phyloP scores from a whole-genome alignment of 768 basidiomycete genomes.

The Naganishia onofrii region DNA sequence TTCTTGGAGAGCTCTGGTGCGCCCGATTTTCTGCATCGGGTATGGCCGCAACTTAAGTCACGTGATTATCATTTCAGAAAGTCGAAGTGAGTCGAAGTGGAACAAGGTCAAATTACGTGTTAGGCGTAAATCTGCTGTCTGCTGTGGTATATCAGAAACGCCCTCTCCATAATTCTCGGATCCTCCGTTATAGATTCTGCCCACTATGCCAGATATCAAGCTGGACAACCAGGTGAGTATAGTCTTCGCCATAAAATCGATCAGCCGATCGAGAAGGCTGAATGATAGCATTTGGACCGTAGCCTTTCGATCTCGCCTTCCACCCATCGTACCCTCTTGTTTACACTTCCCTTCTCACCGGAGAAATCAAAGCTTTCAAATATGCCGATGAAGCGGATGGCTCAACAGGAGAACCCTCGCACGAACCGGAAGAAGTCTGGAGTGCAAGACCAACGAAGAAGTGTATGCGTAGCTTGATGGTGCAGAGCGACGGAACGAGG shows the following conservation, averaged over 20 bases:
- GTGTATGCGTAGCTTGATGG: conserved; percentile 72
- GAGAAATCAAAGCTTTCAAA: conserved; percentile 73
- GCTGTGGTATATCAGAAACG: too few relatives aligned
- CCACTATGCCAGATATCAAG: conserved; percentile 47
- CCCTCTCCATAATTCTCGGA: too few relatives aligned
- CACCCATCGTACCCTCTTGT: conserved; percentile 72
- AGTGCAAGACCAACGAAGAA: conserved; percentile 72
- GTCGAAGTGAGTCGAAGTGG: too few relatives aligned
- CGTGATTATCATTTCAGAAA: too few relatives aligned
- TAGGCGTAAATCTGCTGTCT: too few relatives aligned
- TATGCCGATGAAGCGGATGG: conserved; percentile 64
- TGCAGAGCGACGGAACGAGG: conserved; percentile 65
- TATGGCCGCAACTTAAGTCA: too few relatives aligned
- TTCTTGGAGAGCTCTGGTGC: too few relatives aligned
- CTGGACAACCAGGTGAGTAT: conserved; percentile 45
- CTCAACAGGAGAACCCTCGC: conserved; percentile 54
- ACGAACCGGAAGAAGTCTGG: conserved; percentile 57
- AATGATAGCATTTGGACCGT: conserved; percentile 56
- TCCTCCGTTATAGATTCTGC: too few relatives aligned
- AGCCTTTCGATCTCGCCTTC: conserved; percentile 86
- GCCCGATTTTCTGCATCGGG: too few relatives aligned
- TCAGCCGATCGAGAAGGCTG: background rate
- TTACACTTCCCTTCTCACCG: conserved; percentile 70
- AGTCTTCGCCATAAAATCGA: background rate
- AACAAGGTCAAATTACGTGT: too few relatives aligned